These are phyloP conservation scores for Cinnamomum chago DNA, from an alignment of 164 flowering plant species.

Conservation along the genomic window DNA sequence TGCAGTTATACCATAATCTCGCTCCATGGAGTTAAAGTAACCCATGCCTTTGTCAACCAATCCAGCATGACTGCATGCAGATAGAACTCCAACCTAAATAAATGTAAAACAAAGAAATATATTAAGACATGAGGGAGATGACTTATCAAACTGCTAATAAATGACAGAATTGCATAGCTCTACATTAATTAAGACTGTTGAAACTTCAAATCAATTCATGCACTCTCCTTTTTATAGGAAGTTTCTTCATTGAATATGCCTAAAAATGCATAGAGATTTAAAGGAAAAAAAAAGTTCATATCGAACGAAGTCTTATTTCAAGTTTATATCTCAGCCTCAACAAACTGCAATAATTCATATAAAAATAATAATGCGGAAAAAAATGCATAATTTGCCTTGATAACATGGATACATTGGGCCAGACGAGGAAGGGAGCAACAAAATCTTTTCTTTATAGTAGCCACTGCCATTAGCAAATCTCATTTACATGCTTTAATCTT, in stretches of 20 bases:
- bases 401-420: neutral
- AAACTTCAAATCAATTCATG: neutral
- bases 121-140: neutral
- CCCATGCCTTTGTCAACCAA: constrained; percentile 62
- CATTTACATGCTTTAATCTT: neutral
- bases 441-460: neutral
- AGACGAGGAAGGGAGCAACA: neutral
- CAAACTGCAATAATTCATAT: neutral
- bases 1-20: constrained; percentile 52
- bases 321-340: neutral
- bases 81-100: constrained; percentile 76
- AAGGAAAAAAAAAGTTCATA: no score
- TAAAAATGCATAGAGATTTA: neutral
- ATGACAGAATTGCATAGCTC: neutral
- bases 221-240: no score
- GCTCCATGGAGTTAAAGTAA: constrained; percentile 62
- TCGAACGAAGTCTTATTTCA: neutral
- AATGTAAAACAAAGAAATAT: neutral
- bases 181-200: neutral
- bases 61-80: constrained; percentile 92
- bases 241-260: neutral
- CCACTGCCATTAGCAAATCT: neutral
- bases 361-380: neutral
- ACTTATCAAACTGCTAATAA: neutral
- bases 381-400: neutral